A percentile compares a stretch with the other conserved stretches of the same genome.
Conservation (phyloP, 441 rosid genomes). For the Monsonia emarginata region DNA sequence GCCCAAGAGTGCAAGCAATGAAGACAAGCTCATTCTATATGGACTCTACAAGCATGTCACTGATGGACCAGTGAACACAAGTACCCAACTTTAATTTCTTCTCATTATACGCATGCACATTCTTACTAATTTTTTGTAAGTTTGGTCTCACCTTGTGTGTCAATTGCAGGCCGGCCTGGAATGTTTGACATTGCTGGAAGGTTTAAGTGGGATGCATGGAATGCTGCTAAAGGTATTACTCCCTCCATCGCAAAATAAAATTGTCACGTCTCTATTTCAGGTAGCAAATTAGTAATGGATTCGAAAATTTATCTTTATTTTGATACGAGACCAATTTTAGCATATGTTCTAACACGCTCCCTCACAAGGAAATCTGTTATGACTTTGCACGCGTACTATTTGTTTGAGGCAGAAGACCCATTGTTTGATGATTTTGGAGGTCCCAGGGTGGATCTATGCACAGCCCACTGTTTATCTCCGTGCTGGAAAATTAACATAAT, state of each 20-base stretch:
- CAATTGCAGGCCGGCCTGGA: constrained; percentile 67
- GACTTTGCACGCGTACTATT: no score
- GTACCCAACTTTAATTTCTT: constrained; percentile 17
- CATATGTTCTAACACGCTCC: no score
- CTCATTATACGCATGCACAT: neutral
- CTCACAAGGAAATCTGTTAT: no score
- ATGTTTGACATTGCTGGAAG: constrained; percentile 59
- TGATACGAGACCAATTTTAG: no score
- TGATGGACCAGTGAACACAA: constrained; percentile 63
- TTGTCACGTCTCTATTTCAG: no score
- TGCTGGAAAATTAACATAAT: no score
- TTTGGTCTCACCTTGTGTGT: neutral
- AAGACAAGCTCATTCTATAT: constrained; percentile 67
- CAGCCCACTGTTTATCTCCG: no score
- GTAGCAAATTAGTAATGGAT: no score
- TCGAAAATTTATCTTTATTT: neutral
- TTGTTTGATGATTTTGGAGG: no score
- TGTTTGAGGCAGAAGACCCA: no score
- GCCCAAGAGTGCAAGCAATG: constrained; percentile 53
- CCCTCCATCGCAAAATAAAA: no score
- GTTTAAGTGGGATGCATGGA: constrained; percentile 98
- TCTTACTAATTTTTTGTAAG: neutral
- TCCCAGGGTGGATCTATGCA: no score
- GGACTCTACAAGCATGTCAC: constrained; percentile 85
- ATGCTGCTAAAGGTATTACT: constrained; percentile 86